phyloP scores from a whole-genome alignment of 1,284 basidiomycete species.

The Sparassis latifolia region DNA sequence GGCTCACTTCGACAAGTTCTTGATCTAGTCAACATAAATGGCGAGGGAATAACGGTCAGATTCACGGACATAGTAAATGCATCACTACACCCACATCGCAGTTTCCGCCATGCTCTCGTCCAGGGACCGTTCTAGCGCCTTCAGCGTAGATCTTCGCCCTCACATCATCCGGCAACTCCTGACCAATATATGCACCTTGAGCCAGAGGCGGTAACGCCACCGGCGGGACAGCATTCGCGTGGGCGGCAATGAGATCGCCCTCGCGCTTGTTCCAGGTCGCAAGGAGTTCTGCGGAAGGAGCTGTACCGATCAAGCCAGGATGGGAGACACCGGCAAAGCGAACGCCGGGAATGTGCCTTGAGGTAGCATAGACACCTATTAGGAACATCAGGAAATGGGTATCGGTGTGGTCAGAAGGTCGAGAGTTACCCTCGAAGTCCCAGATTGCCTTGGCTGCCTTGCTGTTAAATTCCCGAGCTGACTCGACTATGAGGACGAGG shows the following conservation, averaged over 20 bases:
- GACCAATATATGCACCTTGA: slow-evolving; percentile 64
- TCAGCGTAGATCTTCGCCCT: slow-evolving; percentile 54
- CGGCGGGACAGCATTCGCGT: slow-evolving; percentile 49
- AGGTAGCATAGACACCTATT: slow-evolving; percentile 58
- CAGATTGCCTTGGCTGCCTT: slow-evolving; percentile 74
- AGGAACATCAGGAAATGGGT: too few species aligned
- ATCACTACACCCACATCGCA: slow-evolving; percentile 50
- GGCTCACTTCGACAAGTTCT: slow-evolving; percentile 55
- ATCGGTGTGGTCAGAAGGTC: too few species aligned
- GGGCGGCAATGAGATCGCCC: slow-evolving; percentile 53
- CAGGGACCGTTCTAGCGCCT: slow-evolving; percentile 72
- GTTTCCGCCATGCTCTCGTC: slow-evolving; percentile 79
- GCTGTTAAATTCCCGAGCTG: slow-evolving; percentile 63
- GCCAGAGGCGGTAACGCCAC: slow-evolving; percentile 63
- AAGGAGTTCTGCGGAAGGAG: slow-evolving; percentile 67
- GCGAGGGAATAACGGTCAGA: too few species aligned
- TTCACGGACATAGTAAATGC: not conserved
- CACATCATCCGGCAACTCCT: slow-evolving; percentile 45
- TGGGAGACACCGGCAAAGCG: slow-evolving; percentile 75
- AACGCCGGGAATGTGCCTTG: slow-evolving; percentile 73
- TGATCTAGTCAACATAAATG: slow-evolving; percentile 42
- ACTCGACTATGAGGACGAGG: not conserved
- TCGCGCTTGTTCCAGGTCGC: slow-evolving; percentile 73
- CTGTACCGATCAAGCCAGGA: slow-evolving; percentile 72
- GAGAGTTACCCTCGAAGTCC: slow-evolving; percentile 58